Base-by-base conservation (phyloP, 2,329 filamentous ascomycete species). In the Colletotrichum liaoningense region DNA sequence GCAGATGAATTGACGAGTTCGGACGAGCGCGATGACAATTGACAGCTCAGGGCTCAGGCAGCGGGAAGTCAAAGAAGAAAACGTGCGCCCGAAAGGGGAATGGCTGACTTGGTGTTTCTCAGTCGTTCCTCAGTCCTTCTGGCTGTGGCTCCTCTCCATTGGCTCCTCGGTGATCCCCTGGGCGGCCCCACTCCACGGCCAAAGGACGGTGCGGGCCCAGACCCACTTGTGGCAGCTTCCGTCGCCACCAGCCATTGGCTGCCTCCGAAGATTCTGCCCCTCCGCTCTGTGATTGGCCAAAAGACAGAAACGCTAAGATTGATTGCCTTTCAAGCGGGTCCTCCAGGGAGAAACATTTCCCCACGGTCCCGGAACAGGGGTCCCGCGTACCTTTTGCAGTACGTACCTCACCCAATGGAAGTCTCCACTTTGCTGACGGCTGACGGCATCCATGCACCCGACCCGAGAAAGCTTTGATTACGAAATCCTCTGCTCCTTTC, bases 221-320 rank as follows among this genome's bases (percentile, higher is more conserved):
- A n/a, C 62, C 62, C 28, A 30, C 30, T 22, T 3, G 3, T 64
- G 30, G 33, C 16, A 65, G 4, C 26, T 33, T n/a, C 33, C 33
- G 14, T 7, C 8, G 16, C 22, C 49, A n/a, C 63, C 33, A 24
- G n/a, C 11, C 16, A 42, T 56, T 42, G 63, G 63, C 52, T 65
- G 63, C 63, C 63, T 65, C 63, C 33, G 1, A 22, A 4, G 1
- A 49, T 49, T 9, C 7, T 5, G 19, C 22, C 52, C 6, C 16
- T 42, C 22, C 1, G 12, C 3, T 16, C n/a, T 65, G n/a, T 65
- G 0, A 65, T 65, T 65, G 52, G 63, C 1, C 2, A 5, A 0
- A 5, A 0, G 1, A 1, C 1, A 2, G 0, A 7, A 5, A 7
- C 22, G 30, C 62, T 64, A 56, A 46, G 14, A 16, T 16, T 6